Conservation (phyloP, 2,329 filamentous ascomycete species). For the Pleomassaria siparia region DNA sequence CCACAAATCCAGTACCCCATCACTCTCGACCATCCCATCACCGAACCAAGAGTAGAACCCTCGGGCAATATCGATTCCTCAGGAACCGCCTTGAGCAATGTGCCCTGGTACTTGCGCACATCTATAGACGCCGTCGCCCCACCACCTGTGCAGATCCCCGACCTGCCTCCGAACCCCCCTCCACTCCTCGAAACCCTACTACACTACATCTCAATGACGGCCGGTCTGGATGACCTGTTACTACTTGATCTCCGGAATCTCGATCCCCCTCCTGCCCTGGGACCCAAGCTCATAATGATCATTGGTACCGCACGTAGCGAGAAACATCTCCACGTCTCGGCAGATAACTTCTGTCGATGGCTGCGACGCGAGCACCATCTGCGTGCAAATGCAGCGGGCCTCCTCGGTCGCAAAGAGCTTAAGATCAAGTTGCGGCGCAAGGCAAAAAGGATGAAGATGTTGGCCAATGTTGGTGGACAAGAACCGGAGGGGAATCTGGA, state of each 20-base stretch:
- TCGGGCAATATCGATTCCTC: conserved; percentile 1
- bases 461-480: conserved; percentile 66
- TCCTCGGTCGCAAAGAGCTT: conserved; percentile 86
- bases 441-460: conserved; percentile 76
- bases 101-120: conserved; percentile 87
- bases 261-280: conserved; percentile 84
- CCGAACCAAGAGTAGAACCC: background rate
- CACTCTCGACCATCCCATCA: background rate
- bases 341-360: conserved; percentile 87
- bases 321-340: conserved; percentile 88
- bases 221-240: conserved; percentile 80
- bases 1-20: background rate
- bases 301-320: conserved; percentile 89
- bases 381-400: conserved; percentile 77
- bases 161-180: conserved; percentile 69
- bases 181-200: conserved; percentile 71
- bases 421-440: conserved; percentile 83
- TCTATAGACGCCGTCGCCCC: conserved; percentile 51
- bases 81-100: conserved; percentile 14
- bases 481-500: conserved; percentile 63
- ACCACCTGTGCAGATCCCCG: conserved; percentile 60
- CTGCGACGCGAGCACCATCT: conserved; percentile 72
- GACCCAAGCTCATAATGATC: conserved; percentile 87
- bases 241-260: conserved; percentile 81
- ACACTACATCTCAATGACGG: conserved; percentile 76